Evolutionary conservation across 1,284 basidiomycete species (phyloP).

Genomic region (Irpex sp.): DNA sequence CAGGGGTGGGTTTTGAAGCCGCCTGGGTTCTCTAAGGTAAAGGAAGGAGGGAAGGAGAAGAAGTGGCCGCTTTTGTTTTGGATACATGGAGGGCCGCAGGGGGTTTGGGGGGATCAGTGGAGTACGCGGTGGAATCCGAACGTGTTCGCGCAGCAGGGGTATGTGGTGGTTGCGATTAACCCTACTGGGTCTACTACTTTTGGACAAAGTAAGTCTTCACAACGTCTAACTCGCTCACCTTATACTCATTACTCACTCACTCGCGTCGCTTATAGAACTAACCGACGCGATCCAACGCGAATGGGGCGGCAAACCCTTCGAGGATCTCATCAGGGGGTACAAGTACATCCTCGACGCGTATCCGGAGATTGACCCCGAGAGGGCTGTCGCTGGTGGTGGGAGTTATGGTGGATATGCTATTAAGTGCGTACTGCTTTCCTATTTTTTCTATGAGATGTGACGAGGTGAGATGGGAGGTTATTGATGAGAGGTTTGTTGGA

Average conservation of each 20-base stretch:
- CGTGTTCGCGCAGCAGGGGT: conserved; percentile 80
- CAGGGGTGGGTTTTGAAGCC: conserved; percentile 85
- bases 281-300: conserved; percentile 74
- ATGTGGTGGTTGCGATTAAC: conserved; percentile 81
- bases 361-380: conserved; percentile 76
- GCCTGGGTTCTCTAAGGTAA: conserved; percentile 63
- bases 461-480: too few relatives aligned
- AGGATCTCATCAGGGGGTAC: conserved; percentile 76
- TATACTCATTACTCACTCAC: too few relatives aligned
- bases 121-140: conserved; percentile 88
- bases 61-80: conserved; percentile 71
- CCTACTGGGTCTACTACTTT: conserved; percentile 87
- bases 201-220: too few relatives aligned
- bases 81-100: conserved; percentile 79
- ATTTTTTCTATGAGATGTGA: too few relatives aligned
- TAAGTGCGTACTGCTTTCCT: too few relatives aligned
- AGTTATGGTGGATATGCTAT: conserved; percentile 83
- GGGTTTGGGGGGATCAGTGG: conserved; percentile 82
- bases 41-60: conserved; percentile 47
- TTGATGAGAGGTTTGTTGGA: too few relatives aligned
- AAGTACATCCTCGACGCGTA: conserved; percentile 62
- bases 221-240: too few relatives aligned
- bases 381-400: conserved; percentile 77
- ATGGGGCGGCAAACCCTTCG: conserved; percentile 86
- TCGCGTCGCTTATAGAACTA: too few relatives aligned